phyloP scores from a whole-genome alignment of 768 basidiomycete species.

The Porpolomopsis calyptriformis region DNA sequence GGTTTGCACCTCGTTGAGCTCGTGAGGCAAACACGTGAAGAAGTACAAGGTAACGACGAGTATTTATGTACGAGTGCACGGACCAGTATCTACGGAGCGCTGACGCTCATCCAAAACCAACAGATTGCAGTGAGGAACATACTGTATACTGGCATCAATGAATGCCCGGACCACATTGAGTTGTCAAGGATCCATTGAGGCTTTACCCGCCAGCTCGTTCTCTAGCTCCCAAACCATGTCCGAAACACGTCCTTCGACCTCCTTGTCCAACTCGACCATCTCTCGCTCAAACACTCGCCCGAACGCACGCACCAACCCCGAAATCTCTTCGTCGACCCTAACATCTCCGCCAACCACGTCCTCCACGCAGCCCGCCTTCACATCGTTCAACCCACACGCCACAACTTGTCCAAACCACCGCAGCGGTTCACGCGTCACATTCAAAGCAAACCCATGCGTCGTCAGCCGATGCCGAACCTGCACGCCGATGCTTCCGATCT shows the following conservation, averaged over 20 bases:
- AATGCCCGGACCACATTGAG: no score
- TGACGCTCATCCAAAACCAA: no score
- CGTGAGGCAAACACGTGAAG: no score
- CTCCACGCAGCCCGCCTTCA: constrained; percentile 64
- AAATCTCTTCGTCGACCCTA: constrained; percentile 40
- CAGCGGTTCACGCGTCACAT: constrained; percentile 72
- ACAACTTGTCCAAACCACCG: constrained; percentile 82
- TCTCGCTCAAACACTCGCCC: constrained; percentile 39
- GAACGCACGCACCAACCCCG: constrained; percentile 38
- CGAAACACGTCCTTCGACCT: constrained; percentile 36
- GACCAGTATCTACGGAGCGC: no score
- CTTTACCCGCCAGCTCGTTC: no score
- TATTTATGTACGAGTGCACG: no score
- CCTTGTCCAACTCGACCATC: constrained; percentile 33
- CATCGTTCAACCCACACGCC: constrained; percentile 83
- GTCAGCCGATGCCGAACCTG: constrained; percentile 92
- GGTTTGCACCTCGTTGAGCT: no score
- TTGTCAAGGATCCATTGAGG: no score
- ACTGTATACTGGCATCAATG: no score
- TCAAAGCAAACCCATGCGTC: constrained; percentile 90
- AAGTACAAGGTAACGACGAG: no score
- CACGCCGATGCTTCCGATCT: constrained; percentile 93
- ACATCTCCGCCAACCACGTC: constrained; percentile 29
- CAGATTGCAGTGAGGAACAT: no score
- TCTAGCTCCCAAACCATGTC: constrained; percentile 39